Base-by-base conservation (phyloP, 257 asterid genomes). In the Nicotiana noctiflora region DNA sequence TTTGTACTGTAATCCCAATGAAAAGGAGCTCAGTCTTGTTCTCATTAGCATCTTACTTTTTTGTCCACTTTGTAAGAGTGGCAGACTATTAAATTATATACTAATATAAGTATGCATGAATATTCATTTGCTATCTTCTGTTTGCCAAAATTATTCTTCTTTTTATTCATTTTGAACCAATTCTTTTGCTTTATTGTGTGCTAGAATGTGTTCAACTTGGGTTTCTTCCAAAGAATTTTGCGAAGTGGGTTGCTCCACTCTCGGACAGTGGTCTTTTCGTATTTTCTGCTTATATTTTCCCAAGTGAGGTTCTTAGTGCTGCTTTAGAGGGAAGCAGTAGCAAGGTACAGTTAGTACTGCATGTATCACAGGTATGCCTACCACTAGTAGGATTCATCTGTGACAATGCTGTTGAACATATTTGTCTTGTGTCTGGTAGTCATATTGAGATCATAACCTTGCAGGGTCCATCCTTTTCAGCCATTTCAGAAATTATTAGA, bases 171-270 rank as follows among this genome's bases (percentile, higher is more conserved):
- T 46, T 74, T 74, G 79, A 74, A 44, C 21, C 59, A 44, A 21
- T 6, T 74, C 40, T 23, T 72, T 74, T 74, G 61, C 61, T 51
- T 74, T 74, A 23, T 62, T 62, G 46, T 62, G 82, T 40, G 40
- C 74, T 82, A 92, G 97, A 90, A 88, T 89, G 80, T 74, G 86
- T 94, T 68, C 97, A 94, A 84, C 89, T 94, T 82, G 98, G 97
- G 34, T 94, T 94, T 89, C 92, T 92, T 77, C 97, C 97, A 2
- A 89, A 89, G 86, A 85, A 83, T 87, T 60, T 90, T 75, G 98
- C 93, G 66, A 89, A 88, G 87, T 94, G 97, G 97, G 95, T 92
- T 56, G 93, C 97, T 82, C 92, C 94, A 82, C 90, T 92, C n/a
- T 86, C 94, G 23, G 97, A 92, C 86, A 82, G 37, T 62, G 96